phyloP scores from a whole-genome alignment of 1,139 yeast genomes.

The Meyerozyma carpophila region DNA sequence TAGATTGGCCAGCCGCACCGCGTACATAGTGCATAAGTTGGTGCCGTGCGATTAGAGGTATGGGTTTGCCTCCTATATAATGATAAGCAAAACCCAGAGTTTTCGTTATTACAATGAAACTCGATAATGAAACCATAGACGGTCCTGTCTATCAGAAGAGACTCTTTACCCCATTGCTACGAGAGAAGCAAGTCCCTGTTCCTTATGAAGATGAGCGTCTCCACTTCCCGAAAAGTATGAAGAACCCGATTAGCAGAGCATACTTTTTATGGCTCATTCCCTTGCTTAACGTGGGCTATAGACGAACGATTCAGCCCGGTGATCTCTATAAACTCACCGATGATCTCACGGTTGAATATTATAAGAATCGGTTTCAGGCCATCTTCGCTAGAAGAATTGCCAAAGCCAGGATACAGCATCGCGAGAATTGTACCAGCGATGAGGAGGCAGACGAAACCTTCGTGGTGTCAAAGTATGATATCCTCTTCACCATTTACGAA shows the following conservation, averaged over 20 bases:
- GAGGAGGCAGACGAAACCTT: constrained; percentile 7
- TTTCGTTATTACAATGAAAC: not conserved
- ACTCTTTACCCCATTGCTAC: not conserved
- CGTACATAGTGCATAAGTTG: not conserved
- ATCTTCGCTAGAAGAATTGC: constrained; percentile 33
- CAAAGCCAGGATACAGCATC: constrained; percentile 18
- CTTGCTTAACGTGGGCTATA: constrained; percentile 56
- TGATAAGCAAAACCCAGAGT: too few relatives aligned
- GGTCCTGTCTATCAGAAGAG: not conserved
- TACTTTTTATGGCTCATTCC: constrained; percentile 57
- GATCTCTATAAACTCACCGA: constrained; percentile 56
- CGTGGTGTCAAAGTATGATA: constrained; percentile 13
- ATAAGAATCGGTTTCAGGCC: constrained; percentile 26
- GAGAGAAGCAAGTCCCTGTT: not conserved
- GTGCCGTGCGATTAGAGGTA: not conserved
- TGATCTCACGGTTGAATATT: constrained; percentile 44
- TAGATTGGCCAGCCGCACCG: not conserved
- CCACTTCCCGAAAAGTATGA: not conserved
- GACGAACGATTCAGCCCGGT: constrained; percentile 56
- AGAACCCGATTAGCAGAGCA: not conserved
- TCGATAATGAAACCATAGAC: not conserved
- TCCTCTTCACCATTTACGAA: constrained; percentile 37
- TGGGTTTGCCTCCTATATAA: not conserved
- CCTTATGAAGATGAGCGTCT: not conserved
- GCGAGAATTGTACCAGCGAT: constrained; percentile 11